phyloP scores from a whole-genome alignment of 805 yeast species.

The Lipomyces japonicus region DNA sequence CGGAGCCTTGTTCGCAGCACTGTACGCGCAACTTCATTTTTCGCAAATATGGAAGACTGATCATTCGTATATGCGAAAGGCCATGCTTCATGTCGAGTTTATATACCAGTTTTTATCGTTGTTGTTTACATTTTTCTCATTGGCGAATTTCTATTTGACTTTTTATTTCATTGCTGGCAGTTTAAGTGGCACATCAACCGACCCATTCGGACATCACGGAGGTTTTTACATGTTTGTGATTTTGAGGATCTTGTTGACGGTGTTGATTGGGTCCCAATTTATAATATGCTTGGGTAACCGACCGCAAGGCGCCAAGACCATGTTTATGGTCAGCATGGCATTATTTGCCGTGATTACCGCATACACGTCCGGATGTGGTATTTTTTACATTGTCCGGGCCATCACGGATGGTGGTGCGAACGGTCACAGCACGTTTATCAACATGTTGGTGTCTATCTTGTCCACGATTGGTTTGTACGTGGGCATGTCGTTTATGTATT shows the following conservation, averaged over 20 bases:
- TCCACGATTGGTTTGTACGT: conserved; percentile 91
- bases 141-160: conserved; percentile 87
- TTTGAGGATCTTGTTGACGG: conserved; percentile 78
- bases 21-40: conserved; percentile 82
- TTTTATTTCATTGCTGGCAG: conserved; percentile 92
- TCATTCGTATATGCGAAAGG: conserved; percentile 75
- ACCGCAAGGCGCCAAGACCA: conserved; percentile 73
- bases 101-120: conserved; percentile 77
- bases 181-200: conserved; percentile 43
- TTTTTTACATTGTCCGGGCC: conserved; percentile 67
- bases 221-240: conserved; percentile 81
- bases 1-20: conserved; percentile 96
- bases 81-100: conserved; percentile 81
- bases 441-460: conserved; percentile 75
- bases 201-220: conserved; percentile 49
- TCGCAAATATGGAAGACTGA: conserved; percentile 83
- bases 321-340: conserved; percentile 70
- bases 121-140: conserved; percentile 85
- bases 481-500: conserved; percentile 73
- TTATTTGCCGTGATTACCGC: conserved; percentile 73
- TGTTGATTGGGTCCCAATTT: conserved; percentile 81
- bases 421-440: conserved; percentile 51
- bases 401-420: conserved; percentile 39
- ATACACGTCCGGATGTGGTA: conserved; percentile 77
- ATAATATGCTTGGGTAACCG: conserved; percentile 94